Evolutionary conservation across 2,329 filamentous ascomycete species (phyloP), one percentile per base, ranked within the genome.

Genomic region (Boeremia lycopersici): DNA sequence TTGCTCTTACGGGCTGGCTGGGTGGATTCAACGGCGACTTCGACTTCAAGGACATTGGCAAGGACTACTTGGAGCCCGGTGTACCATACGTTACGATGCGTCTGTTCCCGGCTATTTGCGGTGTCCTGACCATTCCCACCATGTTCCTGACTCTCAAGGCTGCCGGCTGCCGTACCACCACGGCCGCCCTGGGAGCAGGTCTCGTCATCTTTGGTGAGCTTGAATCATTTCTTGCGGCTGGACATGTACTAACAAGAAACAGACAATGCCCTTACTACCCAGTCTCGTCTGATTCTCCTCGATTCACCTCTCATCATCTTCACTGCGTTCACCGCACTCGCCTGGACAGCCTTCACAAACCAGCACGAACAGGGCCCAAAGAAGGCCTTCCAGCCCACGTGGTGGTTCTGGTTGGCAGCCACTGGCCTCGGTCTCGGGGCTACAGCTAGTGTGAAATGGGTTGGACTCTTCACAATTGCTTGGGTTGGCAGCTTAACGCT

Each of bases 31-130:
- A 97, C 72, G 95, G 95, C 62, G 84, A 91, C 60, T 99, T 99
- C 74, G 95, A 98, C 76, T 99, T 99, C 82, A 99, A 98, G 82
- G 93, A 99, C 67, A 99, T 99, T 77, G 95, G 95, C 77, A 97
- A 98, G 80, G 95, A 99, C 76, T 99, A 99, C 74, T 75, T 98
- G 60, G 95, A 96, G 78, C 92, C 95, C 3, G 86, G 87, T 48
- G 95, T 99, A 49, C 95, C 95, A 38, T 99, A 99, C 77, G 95
- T 99, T 51, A 90, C 95, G 51, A 99, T 99, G 95, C 89, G 95
- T 74, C 78, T 98, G 78, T 86, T 96, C 64, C 93, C 95, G 34
- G 95, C 95, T 50, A 80, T 98, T 62, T 89, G 92, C 67, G 95
- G 95, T 73, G 88, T 98, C 56, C 77, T 96, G 51, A 86, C 96